phyloP scores from a whole-genome alignment of 2,329 filamentous ascomycete genomes.

The Pseudogymnoascus sp. region DNA sequence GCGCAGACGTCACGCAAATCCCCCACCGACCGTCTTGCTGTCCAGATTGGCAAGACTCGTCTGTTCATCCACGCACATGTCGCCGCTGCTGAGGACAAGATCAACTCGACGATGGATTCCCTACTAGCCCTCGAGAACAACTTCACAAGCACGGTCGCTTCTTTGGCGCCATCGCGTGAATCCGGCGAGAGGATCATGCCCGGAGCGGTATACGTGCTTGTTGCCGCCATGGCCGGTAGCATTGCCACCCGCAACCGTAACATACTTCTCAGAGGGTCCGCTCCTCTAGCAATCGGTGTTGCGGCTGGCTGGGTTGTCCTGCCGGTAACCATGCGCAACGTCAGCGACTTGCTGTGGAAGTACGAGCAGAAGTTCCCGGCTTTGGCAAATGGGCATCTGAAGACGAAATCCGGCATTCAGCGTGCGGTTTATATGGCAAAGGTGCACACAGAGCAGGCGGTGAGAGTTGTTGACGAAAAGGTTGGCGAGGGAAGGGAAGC shows the following conservation, averaged over 20 bases:
- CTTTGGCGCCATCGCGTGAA: constrained; percentile 76
- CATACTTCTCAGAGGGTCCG: constrained; percentile 68
- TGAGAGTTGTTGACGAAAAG: constrained; percentile 71
- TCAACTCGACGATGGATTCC: constrained; percentile 75
- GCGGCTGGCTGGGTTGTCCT: constrained; percentile 77
- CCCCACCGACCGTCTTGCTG: constrained; percentile 82
- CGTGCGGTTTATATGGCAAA: constrained; percentile 66
- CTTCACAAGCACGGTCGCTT: constrained; percentile 83
- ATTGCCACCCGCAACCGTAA: constrained; percentile 86
- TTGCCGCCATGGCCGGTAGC: constrained; percentile 88
- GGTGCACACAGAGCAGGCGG: constrained; percentile 64
- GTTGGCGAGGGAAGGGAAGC: constrained; percentile 67
- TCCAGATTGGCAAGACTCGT: constrained; percentile 71
- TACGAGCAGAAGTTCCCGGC: constrained; percentile 87
- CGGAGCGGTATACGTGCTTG: constrained; percentile 83
- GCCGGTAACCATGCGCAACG: constrained; percentile 84
- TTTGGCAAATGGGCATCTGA: constrained; percentile 72
- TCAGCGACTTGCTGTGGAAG: constrained; percentile 77
- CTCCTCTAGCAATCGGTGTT: constrained; percentile 73
- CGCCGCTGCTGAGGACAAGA: constrained; percentile 66
- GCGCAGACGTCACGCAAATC: constrained; percentile 24
- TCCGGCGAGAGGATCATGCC: constrained; percentile 85
- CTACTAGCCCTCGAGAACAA: constrained; percentile 80
- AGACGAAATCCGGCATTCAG: constrained; percentile 60
- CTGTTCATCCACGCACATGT: constrained; percentile 74